Evolutionary conservation across 805 yeast genomes (phyloP).

Genomic region (Schwanniomyces pseudopolymorphus): DNA sequence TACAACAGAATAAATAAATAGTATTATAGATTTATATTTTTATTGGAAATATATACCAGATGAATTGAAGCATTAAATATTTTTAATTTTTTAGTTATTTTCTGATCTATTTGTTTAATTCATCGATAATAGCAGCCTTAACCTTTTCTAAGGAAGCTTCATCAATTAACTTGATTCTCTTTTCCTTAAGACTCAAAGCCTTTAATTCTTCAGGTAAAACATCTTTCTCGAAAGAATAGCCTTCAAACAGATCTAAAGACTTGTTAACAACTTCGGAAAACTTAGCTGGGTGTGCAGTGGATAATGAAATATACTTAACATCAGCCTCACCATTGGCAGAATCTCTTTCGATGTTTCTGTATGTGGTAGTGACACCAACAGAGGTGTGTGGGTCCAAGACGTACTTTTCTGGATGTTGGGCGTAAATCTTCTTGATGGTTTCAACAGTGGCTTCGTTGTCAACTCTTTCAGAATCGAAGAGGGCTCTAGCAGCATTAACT

Average conservation of each 20-base stretch:
- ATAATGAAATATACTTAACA: constrained; percentile 66
- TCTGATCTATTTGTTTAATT: constrained; percentile 37
- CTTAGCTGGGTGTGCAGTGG: constrained; percentile 99
- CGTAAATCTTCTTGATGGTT: constrained; percentile 73
- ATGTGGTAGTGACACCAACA: constrained; percentile 83
- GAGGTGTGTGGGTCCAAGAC: constrained; percentile 96
- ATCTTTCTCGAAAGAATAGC: constrained; percentile 81
- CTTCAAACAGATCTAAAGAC: constrained; percentile 64
- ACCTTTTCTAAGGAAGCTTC: constrained; percentile 72
- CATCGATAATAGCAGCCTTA: constrained; percentile 73
- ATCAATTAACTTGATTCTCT: constrained; percentile 71
- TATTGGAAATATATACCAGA: neutral
- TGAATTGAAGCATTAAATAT: neutral
- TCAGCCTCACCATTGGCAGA: constrained; percentile 34
- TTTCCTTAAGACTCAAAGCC: constrained; percentile 65
- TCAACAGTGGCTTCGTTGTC: constrained; percentile 73
- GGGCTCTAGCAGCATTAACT: constrained; percentile 61
- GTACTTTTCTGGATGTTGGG: constrained; percentile 60
- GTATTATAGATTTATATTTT: neutral
- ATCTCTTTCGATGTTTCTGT: constrained; percentile 55
- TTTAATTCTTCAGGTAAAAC: constrained; percentile 88
- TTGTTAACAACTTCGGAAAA: constrained; percentile 93
- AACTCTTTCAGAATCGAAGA: constrained; percentile 79
- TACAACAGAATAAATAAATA: neutral
- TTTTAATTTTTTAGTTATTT: too few species aligned